A percentile compares a stretch with the other conserved stretches of the same genome.
Evolutionary conservation across 345 rosid species (phyloP).

Genomic region (Salix suchowensis): DNA sequence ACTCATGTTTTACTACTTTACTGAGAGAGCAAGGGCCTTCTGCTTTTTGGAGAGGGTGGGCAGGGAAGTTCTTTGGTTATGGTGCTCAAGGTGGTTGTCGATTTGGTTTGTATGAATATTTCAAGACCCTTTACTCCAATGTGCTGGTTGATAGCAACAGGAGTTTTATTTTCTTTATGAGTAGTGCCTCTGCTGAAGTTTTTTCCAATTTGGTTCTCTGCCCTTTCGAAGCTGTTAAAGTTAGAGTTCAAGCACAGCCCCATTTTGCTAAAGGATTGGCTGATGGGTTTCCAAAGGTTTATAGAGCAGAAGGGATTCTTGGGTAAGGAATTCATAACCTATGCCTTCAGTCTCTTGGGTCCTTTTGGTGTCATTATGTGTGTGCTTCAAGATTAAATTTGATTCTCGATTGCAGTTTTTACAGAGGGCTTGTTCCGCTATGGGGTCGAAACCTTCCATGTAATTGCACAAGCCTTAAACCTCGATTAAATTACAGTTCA

Average conservation of each 20-base stretch:
- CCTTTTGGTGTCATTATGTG: neutral
- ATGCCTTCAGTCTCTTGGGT: neutral
- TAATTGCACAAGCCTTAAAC: constrained; percentile 18
- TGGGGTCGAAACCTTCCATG: constrained; percentile 50
- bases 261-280: constrained; percentile 51
- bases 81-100: constrained; percentile 66
- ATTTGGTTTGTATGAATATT: constrained; percentile 53
- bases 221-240: constrained; percentile 65
- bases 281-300: constrained; percentile 54
- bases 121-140: constrained; percentile 50
- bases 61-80: constrained; percentile 53
- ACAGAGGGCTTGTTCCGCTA: constrained; percentile 45
- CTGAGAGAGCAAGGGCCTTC: constrained; percentile 50
- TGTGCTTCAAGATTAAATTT: too few relatives aligned
- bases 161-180: constrained; percentile 50
- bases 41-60: constrained; percentile 64
- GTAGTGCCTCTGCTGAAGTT: constrained; percentile 64
- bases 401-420: constrained; percentile 33
- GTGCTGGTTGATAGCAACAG: constrained; percentile 35
- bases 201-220: constrained; percentile 54
- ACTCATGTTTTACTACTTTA: constrained; percentile 40
- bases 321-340: constrained; percentile 30
- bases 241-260: constrained; percentile 56
- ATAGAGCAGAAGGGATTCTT: constrained; percentile 47
- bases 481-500: neutral